phyloP scores from a whole-genome alignment of 2,329 filamentous ascomycete genomes.

The Exutisphaerella laricina region DNA sequence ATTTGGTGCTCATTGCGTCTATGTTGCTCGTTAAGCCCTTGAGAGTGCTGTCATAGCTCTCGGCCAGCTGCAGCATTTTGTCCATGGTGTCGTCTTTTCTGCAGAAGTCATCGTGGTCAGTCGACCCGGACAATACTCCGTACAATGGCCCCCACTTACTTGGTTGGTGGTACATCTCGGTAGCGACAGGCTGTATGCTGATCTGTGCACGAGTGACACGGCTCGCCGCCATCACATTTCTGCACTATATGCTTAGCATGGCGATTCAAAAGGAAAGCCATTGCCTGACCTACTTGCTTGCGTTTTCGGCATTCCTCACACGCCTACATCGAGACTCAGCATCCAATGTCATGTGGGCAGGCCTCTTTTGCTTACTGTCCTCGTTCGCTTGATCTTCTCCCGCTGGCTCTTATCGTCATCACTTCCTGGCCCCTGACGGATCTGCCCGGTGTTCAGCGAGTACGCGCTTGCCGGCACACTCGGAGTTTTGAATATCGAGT shows the following conservation, averaged over 20 bases:
- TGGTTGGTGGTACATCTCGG: slow-evolving; percentile 19
- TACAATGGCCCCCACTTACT: slow-evolving; percentile 9
- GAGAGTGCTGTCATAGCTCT: slow-evolving; percentile 18
- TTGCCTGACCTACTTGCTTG: no score
- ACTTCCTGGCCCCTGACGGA: slow-evolving; percentile 2
- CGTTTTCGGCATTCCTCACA: slow-evolving; percentile 82
- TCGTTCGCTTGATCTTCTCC: slow-evolving; percentile 15
- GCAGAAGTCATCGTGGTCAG: slow-evolving; percentile 5
- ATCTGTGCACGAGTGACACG: slow-evolving; percentile 17
- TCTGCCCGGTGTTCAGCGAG: not conserved
- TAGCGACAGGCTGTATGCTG: slow-evolving; percentile 19
- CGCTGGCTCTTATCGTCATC: slow-evolving; percentile 8
- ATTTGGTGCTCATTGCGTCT: slow-evolving; percentile 13
- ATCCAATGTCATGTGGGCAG: not conserved
- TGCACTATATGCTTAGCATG: no score
- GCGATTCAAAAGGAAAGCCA: no score
- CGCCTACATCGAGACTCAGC: slow-evolving; percentile 4
- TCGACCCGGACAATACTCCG: no score
- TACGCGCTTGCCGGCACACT: slow-evolving; percentile 2
- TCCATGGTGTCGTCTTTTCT: slow-evolving; percentile 22
- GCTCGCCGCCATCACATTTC: slow-evolving; percentile 84
- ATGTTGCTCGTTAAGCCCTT: slow-evolving; percentile 14
- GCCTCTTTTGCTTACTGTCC: slow-evolving; percentile 11
- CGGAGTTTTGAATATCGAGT: not conserved
- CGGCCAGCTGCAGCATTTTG: slow-evolving; percentile 19